phyloP scores from a whole-genome alignment of 1,284 basidiomycete species.

The Polyporus tsugae region DNA sequence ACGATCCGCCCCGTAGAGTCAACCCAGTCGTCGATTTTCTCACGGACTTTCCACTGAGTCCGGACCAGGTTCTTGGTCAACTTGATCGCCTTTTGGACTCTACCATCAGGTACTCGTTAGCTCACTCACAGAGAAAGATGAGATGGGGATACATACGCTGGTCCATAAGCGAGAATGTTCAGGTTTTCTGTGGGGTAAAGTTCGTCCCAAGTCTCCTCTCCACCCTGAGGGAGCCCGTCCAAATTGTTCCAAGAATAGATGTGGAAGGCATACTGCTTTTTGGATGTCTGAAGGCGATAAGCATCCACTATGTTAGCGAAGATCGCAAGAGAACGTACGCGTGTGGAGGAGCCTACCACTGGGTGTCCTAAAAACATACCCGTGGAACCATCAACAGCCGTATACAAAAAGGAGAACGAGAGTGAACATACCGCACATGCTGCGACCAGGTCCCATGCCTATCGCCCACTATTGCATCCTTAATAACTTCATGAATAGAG shows the following conservation, averaged over 20 bases:
- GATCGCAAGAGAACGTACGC: background rate
- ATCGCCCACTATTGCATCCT: constrained; percentile 32
- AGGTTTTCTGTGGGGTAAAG: constrained; percentile 20
- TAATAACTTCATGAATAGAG: background rate
- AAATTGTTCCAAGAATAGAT: constrained; percentile 31
- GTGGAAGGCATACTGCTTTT: constrained; percentile 35
- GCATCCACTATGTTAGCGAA: background rate
- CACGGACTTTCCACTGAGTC: constrained; percentile 43
- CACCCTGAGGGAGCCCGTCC: constrained; percentile 20
- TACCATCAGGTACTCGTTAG: constrained; percentile 30
- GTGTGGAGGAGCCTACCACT: constrained; percentile 31
- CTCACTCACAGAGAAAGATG: too few species aligned
- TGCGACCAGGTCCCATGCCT: constrained; percentile 29
- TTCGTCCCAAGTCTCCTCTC: constrained; percentile 34
- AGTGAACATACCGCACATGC: constrained; percentile 1
- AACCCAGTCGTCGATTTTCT: constrained; percentile 61
- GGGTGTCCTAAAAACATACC: constrained; percentile 32
- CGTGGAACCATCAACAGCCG: constrained; percentile 5
- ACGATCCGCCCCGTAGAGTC: constrained; percentile 54
- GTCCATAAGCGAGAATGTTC: constrained; percentile 19
- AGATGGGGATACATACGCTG: constrained; percentile 19
- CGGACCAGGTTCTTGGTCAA: constrained; percentile 46
- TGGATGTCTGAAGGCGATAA: constrained; percentile 25
- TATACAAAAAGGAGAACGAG: background rate
- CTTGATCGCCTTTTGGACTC: constrained; percentile 52